Conservation (phyloP, 306 rosid species). For the Castanea sativa region DNA sequence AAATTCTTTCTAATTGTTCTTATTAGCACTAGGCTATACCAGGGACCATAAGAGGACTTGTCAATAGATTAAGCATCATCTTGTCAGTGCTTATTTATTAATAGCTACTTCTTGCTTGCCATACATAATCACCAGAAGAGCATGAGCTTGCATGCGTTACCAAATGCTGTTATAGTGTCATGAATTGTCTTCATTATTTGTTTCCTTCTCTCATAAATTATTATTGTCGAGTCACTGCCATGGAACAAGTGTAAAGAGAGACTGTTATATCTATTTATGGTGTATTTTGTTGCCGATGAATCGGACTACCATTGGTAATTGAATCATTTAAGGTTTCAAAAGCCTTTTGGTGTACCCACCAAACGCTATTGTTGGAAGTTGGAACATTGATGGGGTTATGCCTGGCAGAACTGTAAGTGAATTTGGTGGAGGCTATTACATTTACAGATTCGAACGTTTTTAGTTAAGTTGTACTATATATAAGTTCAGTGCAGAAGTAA, state of each 20-base stretch:
- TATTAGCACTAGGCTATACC: neutral
- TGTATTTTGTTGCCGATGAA: neutral
- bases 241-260: too few species aligned
- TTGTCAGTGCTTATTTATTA: neutral
- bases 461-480: neutral
- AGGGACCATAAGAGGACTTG: too few species aligned
- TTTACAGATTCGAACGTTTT: neutral
- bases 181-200: neutral
- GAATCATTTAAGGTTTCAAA: neutral
- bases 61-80: neutral
- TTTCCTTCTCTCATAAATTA: neutral
- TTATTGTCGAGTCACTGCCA: neutral
- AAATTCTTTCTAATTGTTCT: neutral
- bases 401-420: neutral
- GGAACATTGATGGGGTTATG: neutral
- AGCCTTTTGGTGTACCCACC: too few species aligned
- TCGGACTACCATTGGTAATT: neutral
- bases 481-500: neutral
- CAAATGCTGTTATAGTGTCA: neutral
- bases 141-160: conserved; percentile 6
- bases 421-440: too few species aligned
- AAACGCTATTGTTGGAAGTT: too few species aligned
- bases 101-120: neutral
- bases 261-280: too few species aligned
- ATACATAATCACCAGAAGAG: neutral